Conservation (phyloP, 768 basidiomycete species). For the Mycena galericulata region DNA sequence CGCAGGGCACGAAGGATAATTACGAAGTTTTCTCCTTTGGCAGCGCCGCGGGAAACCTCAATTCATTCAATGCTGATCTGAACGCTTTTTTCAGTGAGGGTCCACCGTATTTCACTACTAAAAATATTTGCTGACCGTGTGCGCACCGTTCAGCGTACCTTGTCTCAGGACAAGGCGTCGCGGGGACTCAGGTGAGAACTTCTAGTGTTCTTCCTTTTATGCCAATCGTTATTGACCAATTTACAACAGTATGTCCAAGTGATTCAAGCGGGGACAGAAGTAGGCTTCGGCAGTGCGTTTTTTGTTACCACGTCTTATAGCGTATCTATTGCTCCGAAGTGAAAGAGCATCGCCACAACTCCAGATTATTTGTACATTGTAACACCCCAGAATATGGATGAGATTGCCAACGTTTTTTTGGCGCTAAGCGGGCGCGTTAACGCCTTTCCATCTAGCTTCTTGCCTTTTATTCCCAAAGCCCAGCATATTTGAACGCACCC, state of each 20-base stretch:
- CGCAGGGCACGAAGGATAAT: slow-evolving; percentile 62
- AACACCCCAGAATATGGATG: no score
- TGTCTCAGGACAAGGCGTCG: slow-evolving; percentile 57
- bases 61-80: slow-evolving; percentile 63
- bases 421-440: no score
- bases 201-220: not conserved
- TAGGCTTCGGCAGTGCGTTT: slow-evolving; percentile 62
- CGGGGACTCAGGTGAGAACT: slow-evolving; percentile 55
- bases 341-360: not conserved
- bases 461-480: no score
- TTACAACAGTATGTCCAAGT: slow-evolving; percentile 60
- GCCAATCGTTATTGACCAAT: not conserved
- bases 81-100: slow-evolving; percentile 66
- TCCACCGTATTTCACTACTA: not conserved
- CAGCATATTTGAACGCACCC: no score
- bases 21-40: slow-evolving; percentile 72
- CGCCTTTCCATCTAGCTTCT: no score
- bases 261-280: slow-evolving; percentile 69
- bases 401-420: no score
- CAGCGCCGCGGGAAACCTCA: slow-evolving; percentile 59
- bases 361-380: no score
- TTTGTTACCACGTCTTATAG: slow-evolving; percentile 56
- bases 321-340: slow-evolving; percentile 46
- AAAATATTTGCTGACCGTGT: not conserved
- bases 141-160: slow-evolving; percentile 51